Conservation (phyloP, 192 early-diverging fungal genomes). For the Gigaspora rosea region DNA sequence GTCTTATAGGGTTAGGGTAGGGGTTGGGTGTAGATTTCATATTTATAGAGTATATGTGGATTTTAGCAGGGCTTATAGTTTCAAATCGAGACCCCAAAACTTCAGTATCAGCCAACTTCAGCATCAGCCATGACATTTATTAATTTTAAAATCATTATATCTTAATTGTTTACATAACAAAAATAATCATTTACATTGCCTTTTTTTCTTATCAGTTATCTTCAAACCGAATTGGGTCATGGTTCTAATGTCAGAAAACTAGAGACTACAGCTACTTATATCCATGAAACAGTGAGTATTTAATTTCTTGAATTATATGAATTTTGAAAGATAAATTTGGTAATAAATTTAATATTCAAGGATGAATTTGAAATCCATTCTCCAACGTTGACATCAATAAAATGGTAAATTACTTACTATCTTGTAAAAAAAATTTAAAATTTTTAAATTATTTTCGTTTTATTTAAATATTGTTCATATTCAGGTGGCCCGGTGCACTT, state of each 20-base stretch:
- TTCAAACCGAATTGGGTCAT: slow-evolving; percentile 62
- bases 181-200: neutral
- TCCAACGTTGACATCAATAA: slow-evolving; percentile 70
- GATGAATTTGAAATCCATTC: slow-evolving; percentile 83
- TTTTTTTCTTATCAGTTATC: slow-evolving; percentile 41
- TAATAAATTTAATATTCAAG: neutral
- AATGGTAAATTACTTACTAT: slow-evolving; percentile 58
- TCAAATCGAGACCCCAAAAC: too few relatives aligned
- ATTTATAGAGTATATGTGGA: too few relatives aligned
- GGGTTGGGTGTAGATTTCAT: too few relatives aligned
- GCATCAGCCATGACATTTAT: too few relatives aligned
- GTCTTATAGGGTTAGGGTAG: too few relatives aligned
- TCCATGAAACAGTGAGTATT: slow-evolving; percentile 50
- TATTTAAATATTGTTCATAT: neutral
- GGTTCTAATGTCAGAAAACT: slow-evolving; percentile 82
- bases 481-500: slow-evolving; percentile 78
- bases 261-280: slow-evolving; percentile 85
- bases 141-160: neutral
- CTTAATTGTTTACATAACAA: neutral
- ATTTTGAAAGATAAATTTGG: neutral
- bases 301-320: neutral
- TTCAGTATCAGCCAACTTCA: too few relatives aligned
- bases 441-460: neutral
- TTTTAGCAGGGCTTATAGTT: too few relatives aligned
- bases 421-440: neutral